Conservation (phyloP, 1,284 basidiomycete species). For the Papiliotrema laurentii region DNA sequence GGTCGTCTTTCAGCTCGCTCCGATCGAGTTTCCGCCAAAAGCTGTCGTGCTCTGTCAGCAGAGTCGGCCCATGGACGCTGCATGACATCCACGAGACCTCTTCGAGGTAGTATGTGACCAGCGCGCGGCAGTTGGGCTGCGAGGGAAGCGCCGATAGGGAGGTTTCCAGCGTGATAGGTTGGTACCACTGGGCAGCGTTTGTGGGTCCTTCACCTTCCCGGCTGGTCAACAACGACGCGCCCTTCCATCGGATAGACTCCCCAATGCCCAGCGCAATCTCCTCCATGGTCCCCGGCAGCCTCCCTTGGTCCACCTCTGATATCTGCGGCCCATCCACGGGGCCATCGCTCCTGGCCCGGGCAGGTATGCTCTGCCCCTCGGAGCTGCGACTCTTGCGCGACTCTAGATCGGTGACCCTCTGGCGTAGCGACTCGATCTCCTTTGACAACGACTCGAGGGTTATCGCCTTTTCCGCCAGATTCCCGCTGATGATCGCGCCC, state of each 20-base stretch:
- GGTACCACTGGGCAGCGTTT: not conserved
- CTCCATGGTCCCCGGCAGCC: slow-evolving; percentile 6
- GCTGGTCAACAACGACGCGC: not conserved
- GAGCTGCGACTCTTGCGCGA: not conserved
- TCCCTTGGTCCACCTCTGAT: slow-evolving; percentile 2
- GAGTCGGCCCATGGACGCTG: not conserved
- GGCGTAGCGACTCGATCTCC: not conserved
- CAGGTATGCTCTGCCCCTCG: not conserved
- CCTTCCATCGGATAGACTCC: slow-evolving; percentile 4
- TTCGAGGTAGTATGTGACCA: slow-evolving; percentile 2
- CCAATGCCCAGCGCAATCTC: slow-evolving; percentile 8
- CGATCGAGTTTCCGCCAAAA: not conserved
- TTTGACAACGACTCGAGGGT: not conserved
- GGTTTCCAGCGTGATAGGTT: not conserved
- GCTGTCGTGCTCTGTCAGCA: not conserved
- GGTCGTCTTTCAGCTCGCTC: not conserved
- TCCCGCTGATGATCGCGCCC: not conserved
- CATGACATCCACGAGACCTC: not conserved
- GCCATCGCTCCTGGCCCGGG: not conserved
- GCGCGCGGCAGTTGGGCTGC: not conserved
- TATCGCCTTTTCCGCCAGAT: not conserved
- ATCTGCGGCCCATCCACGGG: not conserved
- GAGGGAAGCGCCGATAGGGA: not conserved
- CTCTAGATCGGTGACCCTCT: not conserved
- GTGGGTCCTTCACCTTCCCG: not conserved